Conservation (phyloP, 805 yeast species). For the Metschnikowia proteae region DNA sequence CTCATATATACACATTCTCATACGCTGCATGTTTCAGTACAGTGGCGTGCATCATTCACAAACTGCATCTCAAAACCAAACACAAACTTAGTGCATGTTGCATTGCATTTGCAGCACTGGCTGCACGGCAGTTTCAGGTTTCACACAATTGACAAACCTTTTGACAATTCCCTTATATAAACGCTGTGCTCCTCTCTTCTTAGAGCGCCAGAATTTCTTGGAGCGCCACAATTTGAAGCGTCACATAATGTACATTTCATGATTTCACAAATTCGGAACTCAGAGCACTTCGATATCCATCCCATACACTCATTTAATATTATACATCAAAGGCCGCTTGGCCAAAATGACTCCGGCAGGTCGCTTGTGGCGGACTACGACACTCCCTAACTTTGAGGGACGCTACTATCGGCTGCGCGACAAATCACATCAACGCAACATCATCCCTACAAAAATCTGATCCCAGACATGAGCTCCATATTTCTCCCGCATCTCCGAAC, state of each 20-base stretch:
- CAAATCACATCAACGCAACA: conserved; percentile 1
- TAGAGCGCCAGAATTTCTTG: not conserved
- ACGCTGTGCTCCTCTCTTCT: not conserved
- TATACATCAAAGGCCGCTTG: too few species aligned
- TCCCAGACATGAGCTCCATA: conserved; percentile 17
- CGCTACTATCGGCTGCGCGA: conserved; percentile 2
- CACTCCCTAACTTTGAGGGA: too few species aligned
- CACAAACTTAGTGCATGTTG: not conserved
- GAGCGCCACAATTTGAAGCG: too few species aligned
- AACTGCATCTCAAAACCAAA: not conserved
- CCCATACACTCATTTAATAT: too few species aligned
- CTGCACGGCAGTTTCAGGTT: not conserved
- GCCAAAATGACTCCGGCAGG: too few species aligned
- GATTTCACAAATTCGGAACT: too few species aligned
- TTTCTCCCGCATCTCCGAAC: conserved; percentile 20
- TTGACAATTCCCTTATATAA: not conserved
- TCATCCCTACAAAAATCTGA: not conserved
- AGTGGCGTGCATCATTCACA: not conserved
- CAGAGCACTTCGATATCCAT: too few species aligned
- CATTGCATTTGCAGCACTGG: not conserved
- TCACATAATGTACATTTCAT: too few species aligned
- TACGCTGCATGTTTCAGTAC: not conserved
- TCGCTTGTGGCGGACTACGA: not conserved
- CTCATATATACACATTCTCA: not conserved
- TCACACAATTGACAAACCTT: not conserved